A percentile compares a stretch with the other conserved stretches of the same genome.
These are phyloP conservation scores for Nyctanthes arbortristis DNA, from an alignment of 257 asterid genomes.

Conservation along the genomic window DNA sequence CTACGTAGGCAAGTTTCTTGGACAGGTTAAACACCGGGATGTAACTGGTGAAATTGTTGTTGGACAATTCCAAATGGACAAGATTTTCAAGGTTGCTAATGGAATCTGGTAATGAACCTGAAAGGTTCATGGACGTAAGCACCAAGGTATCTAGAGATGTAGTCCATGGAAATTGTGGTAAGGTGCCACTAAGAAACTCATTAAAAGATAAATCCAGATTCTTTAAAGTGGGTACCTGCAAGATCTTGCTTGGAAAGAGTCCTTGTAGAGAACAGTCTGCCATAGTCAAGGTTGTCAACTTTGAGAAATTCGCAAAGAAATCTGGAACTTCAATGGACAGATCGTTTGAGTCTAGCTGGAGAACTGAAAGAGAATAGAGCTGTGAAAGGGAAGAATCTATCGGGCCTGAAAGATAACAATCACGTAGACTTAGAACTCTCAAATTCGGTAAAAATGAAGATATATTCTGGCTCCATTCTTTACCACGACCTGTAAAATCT, in stretches of 20 bases:
- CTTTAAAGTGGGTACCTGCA: constrained; percentile 37
- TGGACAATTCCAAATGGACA: constrained; percentile 19
- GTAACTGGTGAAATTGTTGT: constrained; percentile 33
- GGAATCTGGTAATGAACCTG: constrained; percentile 35
- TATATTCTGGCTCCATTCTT: constrained; percentile 43
- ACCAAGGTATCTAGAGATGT: constrained; percentile 23
- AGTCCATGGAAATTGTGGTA: constrained; percentile 20
- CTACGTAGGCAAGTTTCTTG: constrained; percentile 26
- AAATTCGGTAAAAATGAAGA: constrained; percentile 43
- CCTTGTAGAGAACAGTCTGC: constrained; percentile 40
- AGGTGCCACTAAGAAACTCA: constrained; percentile 14
- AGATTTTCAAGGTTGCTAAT: constrained; percentile 39
- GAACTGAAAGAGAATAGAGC: constrained; percentile 38
- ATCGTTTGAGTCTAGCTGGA: constrained; percentile 40
- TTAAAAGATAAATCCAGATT: constrained; percentile 40
- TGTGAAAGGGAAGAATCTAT: constrained; percentile 36
- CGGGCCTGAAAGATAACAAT: constrained; percentile 46
- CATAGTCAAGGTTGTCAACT: constrained; percentile 39
- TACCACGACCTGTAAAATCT: constrained; percentile 32
- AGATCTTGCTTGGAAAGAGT: too few relatives aligned
- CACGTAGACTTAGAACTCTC: constrained; percentile 44
- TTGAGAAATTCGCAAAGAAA: constrained; percentile 29
- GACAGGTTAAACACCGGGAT: constrained; percentile 30
- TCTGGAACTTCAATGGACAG: constrained; percentile 34
- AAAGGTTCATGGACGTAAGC: constrained; percentile 29